Conservation (phyloP, 768 basidiomycete genomes). For the Serendipita indica region DNA sequence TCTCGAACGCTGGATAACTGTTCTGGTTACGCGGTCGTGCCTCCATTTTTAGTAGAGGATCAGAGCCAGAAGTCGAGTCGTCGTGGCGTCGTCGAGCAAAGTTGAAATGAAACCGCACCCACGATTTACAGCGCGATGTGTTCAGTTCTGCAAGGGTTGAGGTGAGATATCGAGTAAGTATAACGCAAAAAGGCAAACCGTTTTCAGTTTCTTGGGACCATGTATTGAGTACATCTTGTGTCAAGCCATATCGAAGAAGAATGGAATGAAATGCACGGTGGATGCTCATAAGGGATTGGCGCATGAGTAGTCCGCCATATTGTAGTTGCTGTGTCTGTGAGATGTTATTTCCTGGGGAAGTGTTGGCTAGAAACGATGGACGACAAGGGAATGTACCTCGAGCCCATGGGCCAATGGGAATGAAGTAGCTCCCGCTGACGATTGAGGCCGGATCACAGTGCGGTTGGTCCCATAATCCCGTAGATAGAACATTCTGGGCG, state of each 20-base stretch:
- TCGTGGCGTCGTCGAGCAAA: too few species aligned
- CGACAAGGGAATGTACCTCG: neutral
- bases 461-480: neutral
- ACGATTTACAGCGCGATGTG: too few species aligned
- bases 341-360: neutral
- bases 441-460: neutral
- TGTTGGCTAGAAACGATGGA: neutral
- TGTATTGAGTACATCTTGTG: neutral
- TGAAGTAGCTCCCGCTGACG: neutral
- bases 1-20: too few species aligned
- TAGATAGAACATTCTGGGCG: neutral
- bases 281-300: neutral
- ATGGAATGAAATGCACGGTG: neutral
- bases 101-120: too few species aligned
- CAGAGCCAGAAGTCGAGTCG: too few species aligned
- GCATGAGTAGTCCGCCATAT: neutral
- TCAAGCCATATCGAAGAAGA: neutral
- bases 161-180: too few species aligned
- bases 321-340: neutral
- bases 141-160: too few species aligned
- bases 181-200: too few species aligned
- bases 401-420: neutral
- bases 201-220: neutral
- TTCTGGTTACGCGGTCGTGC: too few species aligned
- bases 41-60: too few species aligned